Base-by-base conservation (phyloP, 2,329 filamentous ascomycete species). In the Paecilomyces dactylethromorphus region DNA sequence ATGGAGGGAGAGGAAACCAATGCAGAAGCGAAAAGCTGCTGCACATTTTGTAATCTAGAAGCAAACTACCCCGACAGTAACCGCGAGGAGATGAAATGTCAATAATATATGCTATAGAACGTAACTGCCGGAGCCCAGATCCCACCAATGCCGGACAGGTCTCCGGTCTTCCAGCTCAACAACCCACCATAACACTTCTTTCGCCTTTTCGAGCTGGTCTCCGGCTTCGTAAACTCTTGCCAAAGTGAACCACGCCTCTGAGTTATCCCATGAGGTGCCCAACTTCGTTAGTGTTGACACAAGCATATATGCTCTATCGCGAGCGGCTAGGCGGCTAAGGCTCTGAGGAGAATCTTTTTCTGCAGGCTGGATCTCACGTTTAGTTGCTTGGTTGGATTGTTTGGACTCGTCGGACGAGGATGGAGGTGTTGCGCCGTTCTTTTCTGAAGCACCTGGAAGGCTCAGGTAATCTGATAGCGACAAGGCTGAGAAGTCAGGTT, bases 141-240 rank as follows among this genome's bases (percentile, higher is more conserved):
- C 87, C 31, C 80, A 82, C 94, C 93, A 97, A 59, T 84, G 83
- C 59, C 94, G 85, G 54, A 96, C 83, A 0, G 88, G 91, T 63
- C 85, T 86, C 7, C 85, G 86, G 71, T 99, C 93, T 71, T 97
- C 94, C 31, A 99, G 80, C 75, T 97, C 92, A 12, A 99, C 90
- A 67, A 92, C 96, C 92, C 93, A 97, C 94, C 94, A 97, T 6
- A 97, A 81, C 53, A 92, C 91, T 66, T 94, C 89, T 77, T 92
- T 95, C 13, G 94, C 89, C 78, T 93, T 96, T 39, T 94, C 90
- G 1, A 85, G 75, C 77, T 96, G 90, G 0, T 89, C 90, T 59
- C 90, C 90, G 70, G 92, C 86, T 74, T 99, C 94, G 69, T 97
- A 90, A 10, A 91, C 92, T 62, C 91, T 82, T 0, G 92, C 90